Conservation (phyloP, 192 early-diverging fungal genomes). For the Coemansia guatemalensis region DNA sequence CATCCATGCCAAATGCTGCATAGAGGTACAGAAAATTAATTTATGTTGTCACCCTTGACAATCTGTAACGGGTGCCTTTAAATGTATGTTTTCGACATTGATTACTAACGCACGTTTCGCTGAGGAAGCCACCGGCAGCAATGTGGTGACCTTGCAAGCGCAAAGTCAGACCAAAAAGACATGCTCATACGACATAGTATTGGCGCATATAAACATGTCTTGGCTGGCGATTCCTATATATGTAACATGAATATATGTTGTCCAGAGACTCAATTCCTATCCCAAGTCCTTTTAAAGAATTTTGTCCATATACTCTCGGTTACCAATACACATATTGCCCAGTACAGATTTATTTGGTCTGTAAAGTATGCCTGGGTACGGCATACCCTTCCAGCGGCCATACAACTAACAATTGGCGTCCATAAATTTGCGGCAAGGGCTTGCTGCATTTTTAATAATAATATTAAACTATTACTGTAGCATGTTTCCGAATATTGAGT, state of each 20-base stretch:
- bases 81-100: background rate
- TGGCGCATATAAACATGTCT: background rate
- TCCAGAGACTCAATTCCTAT: background rate
- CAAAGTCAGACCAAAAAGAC: background rate
- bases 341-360: background rate
- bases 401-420: background rate
- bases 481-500: constrained; percentile 37
- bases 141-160: background rate
- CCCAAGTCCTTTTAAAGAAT: background rate
- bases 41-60: background rate
- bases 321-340: background rate
- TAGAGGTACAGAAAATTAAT: background rate
- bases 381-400: background rate
- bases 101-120: background rate
- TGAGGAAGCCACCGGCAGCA: background rate
- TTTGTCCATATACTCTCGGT: background rate
- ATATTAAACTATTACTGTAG: constrained; percentile 11
- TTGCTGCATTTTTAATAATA: background rate
- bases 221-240: background rate
- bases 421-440: background rate
- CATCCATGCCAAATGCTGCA: background rate
- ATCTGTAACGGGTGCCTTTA: background rate
- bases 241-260: background rate
- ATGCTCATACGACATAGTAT: background rate
- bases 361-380: background rate